Evolutionary conservation across 75 land plant genomes (phyloP).

Genomic region (Isoetes taiwanensis): DNA sequence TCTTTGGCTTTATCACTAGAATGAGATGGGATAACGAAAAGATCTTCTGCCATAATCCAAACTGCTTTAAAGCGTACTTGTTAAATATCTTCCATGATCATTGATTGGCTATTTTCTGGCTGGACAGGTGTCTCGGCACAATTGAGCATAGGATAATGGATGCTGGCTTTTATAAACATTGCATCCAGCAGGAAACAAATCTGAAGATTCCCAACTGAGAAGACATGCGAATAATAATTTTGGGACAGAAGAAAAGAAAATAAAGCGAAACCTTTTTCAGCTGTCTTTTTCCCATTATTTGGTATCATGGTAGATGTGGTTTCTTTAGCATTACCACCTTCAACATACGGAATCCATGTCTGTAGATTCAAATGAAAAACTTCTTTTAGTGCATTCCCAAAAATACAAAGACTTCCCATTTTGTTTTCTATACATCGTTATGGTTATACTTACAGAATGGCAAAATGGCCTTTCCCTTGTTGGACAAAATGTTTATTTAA

Average conservation of each 20-base stretch:
- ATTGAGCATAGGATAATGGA: conserved; percentile 5
- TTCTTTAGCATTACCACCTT: conserved; percentile 10
- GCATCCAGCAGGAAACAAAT: conserved; percentile 39
- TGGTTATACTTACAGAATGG: background rate
- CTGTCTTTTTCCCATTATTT: conserved; percentile 15
- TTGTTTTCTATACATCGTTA: background rate
- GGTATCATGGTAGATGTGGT: background rate
- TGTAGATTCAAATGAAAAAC: conserved; percentile 12
- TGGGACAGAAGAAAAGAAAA: background rate
- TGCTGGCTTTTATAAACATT: conserved; percentile 20
- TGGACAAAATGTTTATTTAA: no score
- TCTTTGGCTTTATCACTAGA: no score
- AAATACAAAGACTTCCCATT: background rate
- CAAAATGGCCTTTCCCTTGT: no score
- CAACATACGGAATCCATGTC: conserved; percentile 89
- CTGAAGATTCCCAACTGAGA: conserved; percentile 9
- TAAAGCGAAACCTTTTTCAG: conserved; percentile 2
- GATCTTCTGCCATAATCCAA: no score
- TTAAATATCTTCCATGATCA: no score
- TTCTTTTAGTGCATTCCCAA: background rate
- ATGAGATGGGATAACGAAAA: no score
- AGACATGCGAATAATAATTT: background rate
- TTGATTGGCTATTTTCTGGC: no score
- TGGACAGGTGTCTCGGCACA: no score
- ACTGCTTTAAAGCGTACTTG: no score